Percentiles rank a stretch among this genome's conserved stretches.
These are phyloP conservation scores for Debaryomyces fabryi DNA, from an alignment of 1,139 yeast genomes.

Conservation along the genomic window DNA sequence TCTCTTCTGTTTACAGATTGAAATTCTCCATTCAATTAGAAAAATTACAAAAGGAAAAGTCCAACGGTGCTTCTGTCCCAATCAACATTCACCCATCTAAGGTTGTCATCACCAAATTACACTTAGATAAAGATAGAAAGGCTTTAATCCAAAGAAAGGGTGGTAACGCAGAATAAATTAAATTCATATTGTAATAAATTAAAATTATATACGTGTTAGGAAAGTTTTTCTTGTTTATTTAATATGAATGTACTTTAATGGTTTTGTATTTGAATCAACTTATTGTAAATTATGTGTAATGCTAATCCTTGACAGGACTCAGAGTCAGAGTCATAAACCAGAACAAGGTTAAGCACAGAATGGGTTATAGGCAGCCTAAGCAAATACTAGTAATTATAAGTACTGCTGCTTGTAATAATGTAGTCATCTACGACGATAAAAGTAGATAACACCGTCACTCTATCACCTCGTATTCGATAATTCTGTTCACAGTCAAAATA, in stretches of 20 bases:
- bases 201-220: constrained; percentile 52
- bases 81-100: constrained; percentile 98
- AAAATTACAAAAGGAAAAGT: constrained; percentile 97
- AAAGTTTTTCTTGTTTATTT: constrained; percentile 30
- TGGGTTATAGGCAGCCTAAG: background rate
- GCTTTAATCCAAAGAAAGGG: constrained; percentile 74
- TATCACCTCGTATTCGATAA: background rate
- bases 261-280: constrained; percentile 10
- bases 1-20: constrained; percentile 98
- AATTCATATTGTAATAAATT: constrained; percentile 13
- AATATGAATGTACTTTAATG: constrained; percentile 29
- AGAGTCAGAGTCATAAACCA: background rate
- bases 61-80: constrained; percentile 98
- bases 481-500: background rate
- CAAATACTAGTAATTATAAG: background rate
- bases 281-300: background rate
- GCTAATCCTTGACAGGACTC: background rate
- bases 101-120: constrained; percentile 98
- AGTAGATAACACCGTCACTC: background rate
- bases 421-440: background rate
- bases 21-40: constrained; percentile 96
- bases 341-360: no score
- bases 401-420: background rate
- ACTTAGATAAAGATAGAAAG: constrained; percentile 99
- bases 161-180: constrained; percentile 38